A percentile compares a stretch with the other conserved stretches of the same genome.
phyloP scores from a whole-genome alignment of 2,329 filamentous ascomycete species.

The Fusarium phyllophilum region DNA sequence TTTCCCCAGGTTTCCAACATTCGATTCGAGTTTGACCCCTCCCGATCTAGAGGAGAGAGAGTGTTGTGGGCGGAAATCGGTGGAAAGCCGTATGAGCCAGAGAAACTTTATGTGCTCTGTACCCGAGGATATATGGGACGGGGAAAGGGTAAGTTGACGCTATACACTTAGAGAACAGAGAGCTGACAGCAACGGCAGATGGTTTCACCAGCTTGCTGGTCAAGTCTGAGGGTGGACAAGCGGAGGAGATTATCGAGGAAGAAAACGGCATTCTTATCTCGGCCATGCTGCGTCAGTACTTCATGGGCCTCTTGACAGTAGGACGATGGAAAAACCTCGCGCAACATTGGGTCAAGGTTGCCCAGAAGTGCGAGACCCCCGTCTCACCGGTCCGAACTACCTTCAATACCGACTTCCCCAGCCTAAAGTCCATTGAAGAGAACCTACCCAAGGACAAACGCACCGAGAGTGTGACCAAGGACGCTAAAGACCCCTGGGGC shows the following conservation, averaged over 20 bases:
- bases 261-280: slow-evolving; percentile 90
- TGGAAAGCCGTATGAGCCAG: slow-evolving; percentile 68
- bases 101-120: slow-evolving; percentile 75
- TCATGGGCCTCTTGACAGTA: slow-evolving; percentile 84
- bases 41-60: slow-evolving; percentile 67
- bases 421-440: slow-evolving; percentile 36
- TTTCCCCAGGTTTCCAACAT: slow-evolving; percentile 92
- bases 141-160: slow-evolving; percentile 68
- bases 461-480: slow-evolving; percentile 31
- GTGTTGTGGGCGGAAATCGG: slow-evolving; percentile 71
- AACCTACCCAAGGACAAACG: slow-evolving; percentile 33
- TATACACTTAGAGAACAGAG: neutral
- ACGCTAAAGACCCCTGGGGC: slow-evolving; percentile 48
- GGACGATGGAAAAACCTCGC: slow-evolving; percentile 82
- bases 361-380: slow-evolving; percentile 66
- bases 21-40: slow-evolving; percentile 75
- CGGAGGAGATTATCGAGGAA: slow-evolving; percentile 82
- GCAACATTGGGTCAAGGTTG: slow-evolving; percentile 74
- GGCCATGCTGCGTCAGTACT: slow-evolving; percentile 89
- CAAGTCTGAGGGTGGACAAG: slow-evolving; percentile 77
- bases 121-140: slow-evolving; percentile 91
- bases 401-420: slow-evolving; percentile 34
- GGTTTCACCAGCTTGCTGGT: slow-evolving; percentile 83
- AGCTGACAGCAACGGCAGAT: slow-evolving; percentile 58
- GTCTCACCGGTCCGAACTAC: slow-evolving; percentile 50